Base-by-base conservation (phyloP, 495 filamentous ascomycete genomes). In the Stereocaulon alpinum region DNA sequence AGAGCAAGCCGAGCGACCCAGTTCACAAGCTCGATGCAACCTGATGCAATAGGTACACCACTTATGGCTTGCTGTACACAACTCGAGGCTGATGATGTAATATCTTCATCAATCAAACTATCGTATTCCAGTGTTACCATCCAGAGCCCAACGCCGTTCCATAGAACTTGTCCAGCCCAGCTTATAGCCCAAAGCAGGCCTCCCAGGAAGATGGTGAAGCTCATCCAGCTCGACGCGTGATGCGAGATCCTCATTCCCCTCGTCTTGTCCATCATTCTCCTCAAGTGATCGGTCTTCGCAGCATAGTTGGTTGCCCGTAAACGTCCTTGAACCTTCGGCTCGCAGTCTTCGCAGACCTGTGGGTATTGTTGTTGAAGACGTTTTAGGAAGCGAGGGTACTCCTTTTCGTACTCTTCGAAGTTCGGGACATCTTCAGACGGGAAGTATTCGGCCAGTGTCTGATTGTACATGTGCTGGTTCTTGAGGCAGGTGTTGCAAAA, bases 401-500 rank as follows among this genome's bases (percentile, higher is more conserved):
- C 74, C 50, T 67, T 69, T 60, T 80, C 80, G 60, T 76, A 83
- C 32, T 79, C 75, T 42, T 75, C 69, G 66, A 88, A 86, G 5
- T 73, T 64, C 18, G 84, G 82, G 54, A 87, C 78, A n/a, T 85
- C 78, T 18, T 83, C 73, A 20, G 84, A 74, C 3, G 87, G 85
- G 56, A 87, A 77, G 62, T 89, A 91, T 44, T 82, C 81, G 5
- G 87, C 83, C 11, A 96, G 70, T 0, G 78, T 75, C 30, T 80
- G 75, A 42, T 78, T 82, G 56, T 88, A 79, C 40, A 95, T 73
- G 61, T 86, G 83, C 68, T 96, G 91, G 69, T 96, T 95, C 65
- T 86, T 85, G 50, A 87, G 67, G 66, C 91, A 96, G 55, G 77
- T 83, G 15, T 76, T 69, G 74, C 91, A 96, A 72, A 96, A 96